These are phyloP conservation scores for Monilinia laxa DNA, from an alignment of 2,329 filamentous ascomycete genomes.

Conservation along the genomic window DNA sequence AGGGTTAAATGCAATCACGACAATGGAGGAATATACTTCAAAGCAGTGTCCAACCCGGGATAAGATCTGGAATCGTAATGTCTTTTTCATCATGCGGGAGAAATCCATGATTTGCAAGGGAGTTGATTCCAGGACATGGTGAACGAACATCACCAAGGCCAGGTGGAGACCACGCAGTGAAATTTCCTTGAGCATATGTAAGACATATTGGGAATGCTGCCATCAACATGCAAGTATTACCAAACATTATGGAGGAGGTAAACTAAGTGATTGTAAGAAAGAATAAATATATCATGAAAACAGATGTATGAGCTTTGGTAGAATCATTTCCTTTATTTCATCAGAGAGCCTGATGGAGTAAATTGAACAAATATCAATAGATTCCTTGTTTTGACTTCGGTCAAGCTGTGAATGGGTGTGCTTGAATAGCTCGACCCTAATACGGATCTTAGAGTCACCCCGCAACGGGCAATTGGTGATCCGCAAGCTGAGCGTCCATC, in stretches of 20 bases:
- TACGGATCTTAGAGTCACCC: no score
- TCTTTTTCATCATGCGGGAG: slow-evolving; percentile 40
- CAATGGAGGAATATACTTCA: not conserved
- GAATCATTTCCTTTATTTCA: not conserved
- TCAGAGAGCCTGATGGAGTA: not conserved
- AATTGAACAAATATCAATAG: not conserved
- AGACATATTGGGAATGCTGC: not conserved
- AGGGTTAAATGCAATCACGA: no score
- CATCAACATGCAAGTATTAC: not conserved
- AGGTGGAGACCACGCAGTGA: slow-evolving; percentile 26
- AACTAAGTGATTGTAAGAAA: not conserved
- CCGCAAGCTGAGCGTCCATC: no score
- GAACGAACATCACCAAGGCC: slow-evolving; percentile 30
- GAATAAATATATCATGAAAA: not conserved
- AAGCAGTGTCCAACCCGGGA: not conserved
- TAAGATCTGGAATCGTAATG: slow-evolving; percentile 31
- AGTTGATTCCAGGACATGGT: not conserved
- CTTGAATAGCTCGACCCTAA: no score
- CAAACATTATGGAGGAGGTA: not conserved
- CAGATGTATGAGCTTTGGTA: no score
- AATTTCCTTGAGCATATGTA: slow-evolving; percentile 23
- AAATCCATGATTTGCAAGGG: slow-evolving; percentile 37
- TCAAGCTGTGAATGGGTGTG: no score
- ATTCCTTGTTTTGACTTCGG: not conserved
- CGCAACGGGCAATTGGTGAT: no score